Evolutionary conservation across 306 rosid genomes (phyloP).

Genomic region (Canavalia ensiformis): DNA sequence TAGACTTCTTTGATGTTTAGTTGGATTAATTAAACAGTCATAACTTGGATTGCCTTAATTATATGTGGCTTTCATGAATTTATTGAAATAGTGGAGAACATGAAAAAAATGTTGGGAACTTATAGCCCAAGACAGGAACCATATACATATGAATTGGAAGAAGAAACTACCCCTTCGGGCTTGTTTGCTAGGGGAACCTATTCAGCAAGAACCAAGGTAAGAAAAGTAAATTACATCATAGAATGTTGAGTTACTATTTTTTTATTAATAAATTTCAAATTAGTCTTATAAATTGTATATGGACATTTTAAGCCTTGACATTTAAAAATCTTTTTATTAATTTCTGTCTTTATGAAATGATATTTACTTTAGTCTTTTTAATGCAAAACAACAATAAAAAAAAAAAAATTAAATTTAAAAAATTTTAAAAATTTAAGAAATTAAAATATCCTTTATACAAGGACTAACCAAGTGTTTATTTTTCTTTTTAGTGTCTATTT

Average conservation of each 20-base stretch:
- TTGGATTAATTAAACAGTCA: not conserved
- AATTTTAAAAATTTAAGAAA: no score
- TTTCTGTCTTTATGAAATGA: no score
- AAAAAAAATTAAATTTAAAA: no score
- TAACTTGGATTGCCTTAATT: slow-evolving; percentile 32
- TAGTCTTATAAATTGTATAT: no score
- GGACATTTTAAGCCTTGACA: no score
- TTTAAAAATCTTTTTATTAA: no score
- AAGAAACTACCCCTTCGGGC: slow-evolving; percentile 86
- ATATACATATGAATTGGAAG: slow-evolving; percentile 73
- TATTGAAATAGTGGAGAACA: slow-evolving; percentile 69
- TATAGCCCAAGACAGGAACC: slow-evolving; percentile 82
- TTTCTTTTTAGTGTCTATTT: no score
- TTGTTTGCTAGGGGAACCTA: slow-evolving; percentile 86
- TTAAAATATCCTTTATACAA: no score
- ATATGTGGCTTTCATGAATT: slow-evolving; percentile 38
- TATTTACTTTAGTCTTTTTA: no score
- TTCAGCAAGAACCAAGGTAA: slow-evolving; percentile 84
- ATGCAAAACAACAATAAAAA: no score
- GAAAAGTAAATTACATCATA: not conserved
- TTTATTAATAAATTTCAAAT: no score
- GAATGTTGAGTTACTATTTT: not conserved
- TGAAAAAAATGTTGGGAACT: slow-evolving; percentile 87
- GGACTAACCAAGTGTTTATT: no score
- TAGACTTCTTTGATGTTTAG: slow-evolving; percentile 23